These are phyloP conservation scores for Coniferiporia sulphurascens DNA, from an alignment of 1,284 basidiomycete genomes.

Conservation along the genomic window DNA sequence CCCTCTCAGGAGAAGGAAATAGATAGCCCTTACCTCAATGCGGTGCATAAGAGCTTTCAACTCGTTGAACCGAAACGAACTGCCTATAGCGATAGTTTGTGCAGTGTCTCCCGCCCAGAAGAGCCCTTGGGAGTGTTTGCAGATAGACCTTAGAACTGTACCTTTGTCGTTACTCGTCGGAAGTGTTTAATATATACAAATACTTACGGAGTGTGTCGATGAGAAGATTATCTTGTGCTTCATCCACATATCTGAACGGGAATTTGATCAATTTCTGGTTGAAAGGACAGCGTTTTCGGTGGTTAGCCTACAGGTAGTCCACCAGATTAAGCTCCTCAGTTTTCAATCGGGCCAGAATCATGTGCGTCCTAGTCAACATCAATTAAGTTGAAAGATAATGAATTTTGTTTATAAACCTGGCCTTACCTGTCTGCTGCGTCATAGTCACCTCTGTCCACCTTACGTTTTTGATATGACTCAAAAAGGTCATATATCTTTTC, in stretches of 20 bases:
- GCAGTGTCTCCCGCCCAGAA: constrained; percentile 81
- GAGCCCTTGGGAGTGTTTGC: constrained; percentile 58
- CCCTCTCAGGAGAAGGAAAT: not conserved
- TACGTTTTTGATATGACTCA: constrained; percentile 45
- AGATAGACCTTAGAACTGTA: constrained; percentile 56
- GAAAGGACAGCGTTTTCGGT: not conserved
- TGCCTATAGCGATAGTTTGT: constrained; percentile 69
- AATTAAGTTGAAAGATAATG: not conserved
- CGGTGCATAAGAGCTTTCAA: constrained; percentile 61
- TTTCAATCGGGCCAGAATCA: constrained; percentile 40
- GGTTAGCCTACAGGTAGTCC: constrained; percentile 50
- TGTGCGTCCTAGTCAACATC: constrained; percentile 38
- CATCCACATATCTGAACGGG: constrained; percentile 57
- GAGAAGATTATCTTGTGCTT: constrained; percentile 67
- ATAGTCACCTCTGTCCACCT: constrained; percentile 40
- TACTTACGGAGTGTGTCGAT: constrained; percentile 57
- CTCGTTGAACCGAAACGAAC: constrained; percentile 68
- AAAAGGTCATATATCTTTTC: constrained; percentile 52
- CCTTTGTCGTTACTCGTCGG: not conserved
- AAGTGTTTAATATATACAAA: not conserved
- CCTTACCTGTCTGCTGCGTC: constrained; percentile 61
- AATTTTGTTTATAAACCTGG: not conserved
- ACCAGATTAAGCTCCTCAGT: constrained; percentile 31
- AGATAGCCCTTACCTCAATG: constrained; percentile 42
- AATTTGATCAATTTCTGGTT: not conserved